Evolutionary conservation across 371 early-diverging fungal genomes (phyloP).

Genomic region (Mortierella sp.): DNA sequence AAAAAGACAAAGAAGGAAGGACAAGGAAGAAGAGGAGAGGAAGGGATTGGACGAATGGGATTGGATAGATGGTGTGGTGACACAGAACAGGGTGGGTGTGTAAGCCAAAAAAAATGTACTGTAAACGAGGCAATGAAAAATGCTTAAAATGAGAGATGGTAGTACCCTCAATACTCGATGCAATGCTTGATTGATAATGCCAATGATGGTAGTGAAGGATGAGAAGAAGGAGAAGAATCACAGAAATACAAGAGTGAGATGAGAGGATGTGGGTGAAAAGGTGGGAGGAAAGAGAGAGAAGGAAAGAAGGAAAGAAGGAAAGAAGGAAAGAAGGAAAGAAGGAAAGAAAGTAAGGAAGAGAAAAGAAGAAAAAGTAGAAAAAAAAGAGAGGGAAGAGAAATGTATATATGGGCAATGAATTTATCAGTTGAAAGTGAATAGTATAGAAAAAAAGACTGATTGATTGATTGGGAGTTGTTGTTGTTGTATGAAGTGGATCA

Average conservation of each 20-base stretch:
- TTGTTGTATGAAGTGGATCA: not conserved
- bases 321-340: not conserved
- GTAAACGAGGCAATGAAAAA: not conserved
- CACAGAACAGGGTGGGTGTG: constrained; percentile 9
- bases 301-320: not conserved
- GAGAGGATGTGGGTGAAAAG: not conserved
- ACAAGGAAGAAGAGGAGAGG: not conserved
- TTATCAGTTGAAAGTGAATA: not conserved
- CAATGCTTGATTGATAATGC: too few relatives aligned
- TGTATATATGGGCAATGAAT: not conserved
- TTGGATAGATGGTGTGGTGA: constrained; percentile 9
- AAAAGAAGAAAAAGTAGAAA: not conserved
- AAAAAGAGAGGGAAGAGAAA: not conserved
- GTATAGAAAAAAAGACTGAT: too few relatives aligned
- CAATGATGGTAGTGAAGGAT: too few relatives aligned
- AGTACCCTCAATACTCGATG: too few relatives aligned
- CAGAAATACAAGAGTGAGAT: not conserved
- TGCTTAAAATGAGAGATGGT: too few relatives aligned
- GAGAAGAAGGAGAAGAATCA: too few relatives aligned
- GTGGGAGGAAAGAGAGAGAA: not conserved
- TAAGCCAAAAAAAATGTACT: constrained; percentile 3
- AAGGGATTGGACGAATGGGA: not conserved
- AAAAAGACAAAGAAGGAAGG: not conserved
- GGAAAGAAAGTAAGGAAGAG: not conserved
- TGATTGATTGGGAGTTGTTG: too few relatives aligned